Conservation (phyloP, 2,329 filamentous ascomycete species). For the Pseudophaeomoniella oleicola region DNA sequence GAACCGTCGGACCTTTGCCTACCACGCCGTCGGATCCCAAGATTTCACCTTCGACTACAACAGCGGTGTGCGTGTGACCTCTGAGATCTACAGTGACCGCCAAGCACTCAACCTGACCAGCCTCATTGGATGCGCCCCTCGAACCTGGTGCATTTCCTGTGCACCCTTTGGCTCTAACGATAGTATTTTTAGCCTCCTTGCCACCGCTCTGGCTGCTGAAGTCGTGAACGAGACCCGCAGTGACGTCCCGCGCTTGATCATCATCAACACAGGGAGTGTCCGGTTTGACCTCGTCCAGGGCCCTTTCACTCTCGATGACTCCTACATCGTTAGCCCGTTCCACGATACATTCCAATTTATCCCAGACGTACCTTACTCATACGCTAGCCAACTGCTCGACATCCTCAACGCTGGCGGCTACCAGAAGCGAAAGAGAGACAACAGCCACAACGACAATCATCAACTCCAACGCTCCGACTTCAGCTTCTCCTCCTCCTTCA, state of each 20-base stretch:
- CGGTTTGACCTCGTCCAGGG: slow-evolving; percentile 50
- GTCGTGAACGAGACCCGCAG: slow-evolving; percentile 39
- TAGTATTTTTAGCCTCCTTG: slow-evolving; percentile 41
- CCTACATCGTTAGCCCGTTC: slow-evolving; percentile 14
- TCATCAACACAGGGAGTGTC: slow-evolving; percentile 46
- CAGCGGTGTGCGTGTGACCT: slow-evolving; percentile 31
- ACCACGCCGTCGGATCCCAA: slow-evolving; percentile 41
- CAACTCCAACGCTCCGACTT: slow-evolving; percentile 4
- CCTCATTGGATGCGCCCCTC: slow-evolving; percentile 46
- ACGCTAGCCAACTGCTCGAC: slow-evolving; percentile 15
- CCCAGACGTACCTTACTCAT: slow-evolving; percentile 15
- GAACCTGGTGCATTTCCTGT: slow-evolving; percentile 44
- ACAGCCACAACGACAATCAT: too few species aligned
- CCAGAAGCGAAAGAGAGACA: slow-evolving; percentile 13
- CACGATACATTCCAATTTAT: slow-evolving; percentile 16
- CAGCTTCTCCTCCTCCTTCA: slow-evolving; percentile 3
- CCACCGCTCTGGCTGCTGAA: slow-evolving; percentile 33
- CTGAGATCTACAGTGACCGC: slow-evolving; percentile 36
- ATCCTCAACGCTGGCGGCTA: slow-evolving; percentile 14
- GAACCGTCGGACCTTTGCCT: slow-evolving; percentile 51
- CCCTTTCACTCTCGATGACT: slow-evolving; percentile 38
- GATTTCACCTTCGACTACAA: slow-evolving; percentile 33
- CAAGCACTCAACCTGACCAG: slow-evolving; percentile 39
- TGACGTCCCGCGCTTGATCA: slow-evolving; percentile 38
- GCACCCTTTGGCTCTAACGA: slow-evolving; percentile 35